Evolutionary conservation across 2,329 filamentous ascomycete genomes (phyloP).

Genomic region (Colletotrichum lindemuthianum): DNA sequence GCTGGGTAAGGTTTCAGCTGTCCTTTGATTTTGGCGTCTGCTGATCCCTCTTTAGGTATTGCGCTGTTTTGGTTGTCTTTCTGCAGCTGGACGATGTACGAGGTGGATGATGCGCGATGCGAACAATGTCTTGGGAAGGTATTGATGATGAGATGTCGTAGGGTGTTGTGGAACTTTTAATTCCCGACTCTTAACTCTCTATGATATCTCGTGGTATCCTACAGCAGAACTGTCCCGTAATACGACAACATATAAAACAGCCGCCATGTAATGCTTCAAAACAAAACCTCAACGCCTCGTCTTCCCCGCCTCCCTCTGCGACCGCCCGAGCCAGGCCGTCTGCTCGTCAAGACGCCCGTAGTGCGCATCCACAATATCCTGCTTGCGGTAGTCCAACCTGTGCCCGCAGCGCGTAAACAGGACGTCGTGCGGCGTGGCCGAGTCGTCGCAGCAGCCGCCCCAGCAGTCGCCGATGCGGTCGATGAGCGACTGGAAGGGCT

Average conservation of each 20-base stretch:
- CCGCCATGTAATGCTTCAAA: conserved; percentile 9
- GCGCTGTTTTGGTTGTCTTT: background rate
- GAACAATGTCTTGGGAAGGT: no score
- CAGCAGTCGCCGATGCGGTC: conserved; percentile 37
- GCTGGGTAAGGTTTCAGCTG: no score
- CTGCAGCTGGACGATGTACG: background rate
- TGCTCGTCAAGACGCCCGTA: conserved; percentile 32
- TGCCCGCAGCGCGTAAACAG: conserved; percentile 35
- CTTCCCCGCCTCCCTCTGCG: background rate
- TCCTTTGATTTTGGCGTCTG: no score
- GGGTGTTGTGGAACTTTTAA: no score
- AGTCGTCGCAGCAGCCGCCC: conserved; percentile 36
- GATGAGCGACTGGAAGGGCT: conserved; percentile 28
- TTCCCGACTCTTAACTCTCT: no score
- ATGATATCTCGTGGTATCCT: no score
- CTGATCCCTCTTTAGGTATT: no score
- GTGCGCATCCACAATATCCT: conserved; percentile 33
- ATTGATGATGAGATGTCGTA: no score
- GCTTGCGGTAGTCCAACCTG: conserved; percentile 35
- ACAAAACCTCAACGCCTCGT: background rate
- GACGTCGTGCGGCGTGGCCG: conserved; percentile 35
- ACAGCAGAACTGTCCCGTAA: no score
- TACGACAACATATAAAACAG: background rate
- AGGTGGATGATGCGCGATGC: no score
- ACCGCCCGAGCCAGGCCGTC: conserved; percentile 26